Conservation (phyloP, 2,329 filamentous ascomycete genomes). For the Calonectria hawksworthii region DNA sequence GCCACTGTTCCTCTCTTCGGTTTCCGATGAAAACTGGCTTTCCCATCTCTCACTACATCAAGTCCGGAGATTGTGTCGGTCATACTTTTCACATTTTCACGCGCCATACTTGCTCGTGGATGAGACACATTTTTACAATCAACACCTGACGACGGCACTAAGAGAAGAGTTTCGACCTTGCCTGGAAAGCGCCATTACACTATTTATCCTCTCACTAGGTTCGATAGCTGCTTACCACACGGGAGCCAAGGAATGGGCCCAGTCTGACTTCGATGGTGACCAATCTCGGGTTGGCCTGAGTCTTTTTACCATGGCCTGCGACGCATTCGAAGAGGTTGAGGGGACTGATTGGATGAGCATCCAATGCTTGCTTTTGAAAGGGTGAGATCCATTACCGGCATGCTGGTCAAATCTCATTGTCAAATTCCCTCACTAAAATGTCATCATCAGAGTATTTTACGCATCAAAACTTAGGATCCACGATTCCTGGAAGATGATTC, state of each 20-base stretch:
- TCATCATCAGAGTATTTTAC: constrained; percentile 22
- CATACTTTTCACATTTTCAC: constrained; percentile 33
- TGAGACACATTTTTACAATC: constrained; percentile 27
- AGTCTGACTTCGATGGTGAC: constrained; percentile 4
- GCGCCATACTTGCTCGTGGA: constrained; percentile 28
- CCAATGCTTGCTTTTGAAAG: constrained; percentile 32
- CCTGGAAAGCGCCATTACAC: constrained; percentile 13
- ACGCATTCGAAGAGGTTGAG: constrained; percentile 22
- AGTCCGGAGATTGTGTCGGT: constrained; percentile 19
- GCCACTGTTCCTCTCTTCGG: background rate
- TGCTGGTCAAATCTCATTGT: background rate
- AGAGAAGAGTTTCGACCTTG: constrained; percentile 13
- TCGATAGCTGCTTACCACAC: constrained; percentile 23
- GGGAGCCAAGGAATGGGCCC: constrained; percentile 18
- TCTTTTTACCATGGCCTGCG: constrained; percentile 30
- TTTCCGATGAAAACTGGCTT: constrained; percentile 12
- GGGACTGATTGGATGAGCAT: constrained; percentile 27
- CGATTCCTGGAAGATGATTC: constrained; percentile 29
- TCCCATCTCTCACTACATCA: constrained; percentile 27
- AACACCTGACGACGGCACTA: background rate
- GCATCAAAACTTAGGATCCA: constrained; percentile 29
- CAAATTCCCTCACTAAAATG: no score
- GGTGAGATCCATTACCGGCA: constrained; percentile 9
- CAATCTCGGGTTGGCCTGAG: background rate
- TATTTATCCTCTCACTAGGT: constrained; percentile 24